A percentile compares a stretch with the other conserved stretches of the same genome.
These are phyloP conservation scores for Rubia balearica DNA, from an alignment of 305 asterid species.

Conservation along the genomic window DNA sequence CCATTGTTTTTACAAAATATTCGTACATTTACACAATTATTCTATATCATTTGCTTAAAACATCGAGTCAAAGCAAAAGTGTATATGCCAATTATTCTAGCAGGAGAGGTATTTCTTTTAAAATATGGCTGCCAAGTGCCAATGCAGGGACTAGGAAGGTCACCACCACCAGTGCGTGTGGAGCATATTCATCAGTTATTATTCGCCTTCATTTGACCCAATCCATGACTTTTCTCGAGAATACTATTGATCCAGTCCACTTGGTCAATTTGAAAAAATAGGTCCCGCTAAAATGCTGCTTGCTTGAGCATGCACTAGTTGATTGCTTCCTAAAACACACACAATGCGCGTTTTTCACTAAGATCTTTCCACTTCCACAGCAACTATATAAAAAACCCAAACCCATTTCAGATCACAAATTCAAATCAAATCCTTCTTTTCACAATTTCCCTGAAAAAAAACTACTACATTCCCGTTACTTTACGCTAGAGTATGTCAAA, in stretches of 20 bases:
- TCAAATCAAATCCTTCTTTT: not conserved
- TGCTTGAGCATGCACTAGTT: not conserved
- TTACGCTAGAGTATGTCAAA: not conserved
- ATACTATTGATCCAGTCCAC: not conserved
- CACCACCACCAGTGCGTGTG: not conserved
- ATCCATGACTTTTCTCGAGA: not conserved
- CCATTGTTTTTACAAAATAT: no score
- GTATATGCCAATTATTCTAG: no score
- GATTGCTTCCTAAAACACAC: not conserved
- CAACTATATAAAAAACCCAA: not conserved
- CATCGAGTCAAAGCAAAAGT: no score
- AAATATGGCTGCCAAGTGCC: no score
- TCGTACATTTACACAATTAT: no score
- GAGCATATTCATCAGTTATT: not conserved
- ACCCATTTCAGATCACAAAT: not conserved
- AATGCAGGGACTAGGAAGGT: not conserved
- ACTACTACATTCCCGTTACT: not conserved
- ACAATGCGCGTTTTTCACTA: not conserved
- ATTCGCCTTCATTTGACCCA: not conserved
- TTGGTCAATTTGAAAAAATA: not conserved
- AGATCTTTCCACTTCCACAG: not conserved
- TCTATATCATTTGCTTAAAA: no score
- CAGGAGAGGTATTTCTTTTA: no score
- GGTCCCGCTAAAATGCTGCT: not conserved
- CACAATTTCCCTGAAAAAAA: not conserved